Base-by-base conservation (phyloP, 1,284 basidiomycete genomes). In the Melanopsichium pennsylvanicum region DNA sequence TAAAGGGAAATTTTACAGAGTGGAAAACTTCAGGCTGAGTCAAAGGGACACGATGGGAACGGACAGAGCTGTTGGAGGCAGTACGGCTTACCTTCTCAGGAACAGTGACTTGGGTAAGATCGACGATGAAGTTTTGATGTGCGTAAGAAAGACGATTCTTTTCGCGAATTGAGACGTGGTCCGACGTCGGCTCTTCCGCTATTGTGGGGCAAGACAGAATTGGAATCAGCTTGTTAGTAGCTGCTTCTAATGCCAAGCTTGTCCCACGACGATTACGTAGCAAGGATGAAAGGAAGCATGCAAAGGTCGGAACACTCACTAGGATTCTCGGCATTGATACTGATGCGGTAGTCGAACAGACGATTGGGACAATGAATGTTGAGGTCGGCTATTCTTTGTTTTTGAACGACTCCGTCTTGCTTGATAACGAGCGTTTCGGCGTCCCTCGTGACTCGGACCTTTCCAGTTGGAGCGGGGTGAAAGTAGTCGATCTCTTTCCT, bases 91-190 rank as follows among this genome's bases (percentile, higher is more conserved):
- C 74, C 32, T 66, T 70, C 23, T 75, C 68, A 26, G 77, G n/a
- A 69, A 72, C 31, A 50, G 70, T 87, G 42, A 98, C 95, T 81
- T 94, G 92, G 0, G 95, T 98, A 39, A 98, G 85, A 82, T 98
- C 95, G 64, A 98, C 89, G 71, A 86, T 86, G 80, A 92, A 93
- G 62, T 94, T 88, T 82, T 97, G 92, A 82, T 97, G 94, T 2
- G 88, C 84, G 81, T 98, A 98, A 70, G 90, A 91, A 76, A 97
- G 85, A 31, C 96, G 86, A 81, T 98, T 93, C 96, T 98, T 83
- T 86, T 86, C 60, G 91, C 87, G 25, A 87, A 51, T 52, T 21
- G 79, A 82, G 31, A 60, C 58, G 43, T 79, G 62, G 25, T 70
- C 33, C 49, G 82, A 73, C 16, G 57, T 80, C 60, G 44, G 80